Base-by-base conservation (phyloP, 2,329 filamentous ascomycete genomes). In the Colletotrichum orchidophilum region DNA sequence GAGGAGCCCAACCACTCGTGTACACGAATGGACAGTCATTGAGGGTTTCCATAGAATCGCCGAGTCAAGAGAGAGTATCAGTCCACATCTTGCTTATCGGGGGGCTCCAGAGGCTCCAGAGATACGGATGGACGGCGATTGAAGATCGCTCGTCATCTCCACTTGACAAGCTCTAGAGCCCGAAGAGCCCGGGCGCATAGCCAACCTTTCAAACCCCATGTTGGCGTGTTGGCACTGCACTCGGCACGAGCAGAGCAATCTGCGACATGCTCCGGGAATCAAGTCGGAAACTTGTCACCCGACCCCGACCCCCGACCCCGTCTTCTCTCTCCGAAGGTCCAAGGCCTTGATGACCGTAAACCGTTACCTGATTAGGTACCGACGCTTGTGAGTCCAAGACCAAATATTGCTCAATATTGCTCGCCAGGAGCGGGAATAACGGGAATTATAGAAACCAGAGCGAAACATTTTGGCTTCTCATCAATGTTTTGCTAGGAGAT, bases 131-230 rank as follows among this genome's bases (percentile, higher is more conserved):
- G 1, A 52, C 31, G 31, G 49, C 29, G 35, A 57, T 63, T 42
- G 49, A 27, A 11, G 49, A 63, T 46, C 13, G 21, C 13, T 8
- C 33, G 18, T 12, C n/a, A 29, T 33, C 65, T 31, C 65, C 59
- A 69, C 66, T 26, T 27, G 26, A 49, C 42, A 61, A 21, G 58
- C 39, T 24, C 27, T 50, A 4, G 58, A 31, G 39, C 58, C 58
- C 39, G 39, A 49, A 35, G 42, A 46, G 39, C 35, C 26, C 42
- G 18, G 7, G 26, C 39, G 39, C 26, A 21, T 9, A 46, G 18
- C 21, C 39, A 53, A 24, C 33, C 50, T 46, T 61, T 70, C 67
- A 70, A 67, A 70, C 57, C 63, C 67, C 67, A 63, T 27, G 31
- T 24, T 49, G 53, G 15, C 33, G 21, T 54, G 42, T 3, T 12